Evolutionary conservation across 768 basidiomycete species (phyloP), one percentile per base, ranked within the genome.

Genomic region (Mycena vitilis): DNA sequence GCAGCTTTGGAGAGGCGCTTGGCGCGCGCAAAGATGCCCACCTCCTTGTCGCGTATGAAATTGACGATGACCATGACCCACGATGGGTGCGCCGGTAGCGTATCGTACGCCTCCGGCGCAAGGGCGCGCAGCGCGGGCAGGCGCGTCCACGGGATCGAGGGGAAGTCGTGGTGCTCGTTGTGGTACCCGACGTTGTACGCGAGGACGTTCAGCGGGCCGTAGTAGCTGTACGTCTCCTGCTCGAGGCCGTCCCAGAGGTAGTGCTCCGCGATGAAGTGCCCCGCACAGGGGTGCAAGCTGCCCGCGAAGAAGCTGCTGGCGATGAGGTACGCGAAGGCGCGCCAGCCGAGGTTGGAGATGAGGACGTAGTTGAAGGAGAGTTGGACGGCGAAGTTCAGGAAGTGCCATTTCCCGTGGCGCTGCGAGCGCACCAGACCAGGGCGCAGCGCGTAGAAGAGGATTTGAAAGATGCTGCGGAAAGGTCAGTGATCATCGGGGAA

Each of bases 81-180:
- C 6, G 91, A 92, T 1, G 91, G 89, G 75, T 99, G 98, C 0
- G 90, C 86, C 0, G 96, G 95, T 30, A 98, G 84, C 6, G 82
- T 87, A 71, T 95, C 93, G 81, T 99, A 99, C 77, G 92, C 96
- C 78, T 99, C 97, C 4, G 91, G 92, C 9, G 96, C 97, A 36
- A 98, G 85, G 2, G 86, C 85, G 37, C 91, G 89, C 23, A 99
- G 88, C 7, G 88, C 87, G 2, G 96, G 94, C 0, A 99, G 86
- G 25, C 93, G 89, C 20, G 96, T 98, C 98, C 98, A 99, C 1
- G 98, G 87, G 1, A 99, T 81, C 15, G 95, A 95, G 10, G 98
- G 96, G 80, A 99, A 99, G 81, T 99, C 98, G 80, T 99, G 98
- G 80, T 99, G 98, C 75, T 99, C 98, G 79, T 99, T 98, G 78